Evolutionary conservation across 2,329 filamentous ascomycete species (phyloP), one percentile per base, ranked within the genome.

Genomic region (Epichloe aotearoae): DNA sequence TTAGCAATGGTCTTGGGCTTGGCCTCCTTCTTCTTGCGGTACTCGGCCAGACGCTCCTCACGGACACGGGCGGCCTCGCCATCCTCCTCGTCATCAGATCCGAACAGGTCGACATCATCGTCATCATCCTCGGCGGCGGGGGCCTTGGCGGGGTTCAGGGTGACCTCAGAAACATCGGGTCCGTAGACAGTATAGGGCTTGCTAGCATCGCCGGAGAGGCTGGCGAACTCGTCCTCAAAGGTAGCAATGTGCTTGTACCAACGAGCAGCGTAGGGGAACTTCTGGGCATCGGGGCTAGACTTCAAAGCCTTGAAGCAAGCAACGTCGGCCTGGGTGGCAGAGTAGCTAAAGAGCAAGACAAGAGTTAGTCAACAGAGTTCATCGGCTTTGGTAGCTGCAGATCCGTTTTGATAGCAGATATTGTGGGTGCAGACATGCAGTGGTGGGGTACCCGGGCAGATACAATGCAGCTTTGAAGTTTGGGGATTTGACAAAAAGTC

Each of bases 201-300:
- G 70, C 86, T 85, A 62, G 90, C 81, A 74, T 97, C 91, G 71
- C 93, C 93, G 53, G 88, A 80, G 49, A 98, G 86, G 58, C 83
- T 86, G 64, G 85, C 77, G 77, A 97, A 97, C 73, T 97, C 91
- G 61, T 85, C 79, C 79, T 94, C 84, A 76, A 87, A 95, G 62
- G 86, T 86, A 70, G 86, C 82, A 68, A 96, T 88, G 82, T 98
- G 91, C 82, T 94, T 95, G 83, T 95, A 96, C 93, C 93, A 98
- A 72, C 93, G 86, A 67, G 88, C 88, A 66, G 86, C 89, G 76
- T 95, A 79, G 65, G 65, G 89, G 83, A 86, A 95, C 78, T 95
- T 95, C 70, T 78, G 76, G 64, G 85, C 80, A 61, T 85, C 82
- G 62, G 93, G 93, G 54, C 81, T 72, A 61, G 77, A 73, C 66